These are phyloP conservation scores for Anisodus tanguticus DNA, from an alignment of 257 asterid genomes.

Conservation along the genomic window DNA sequence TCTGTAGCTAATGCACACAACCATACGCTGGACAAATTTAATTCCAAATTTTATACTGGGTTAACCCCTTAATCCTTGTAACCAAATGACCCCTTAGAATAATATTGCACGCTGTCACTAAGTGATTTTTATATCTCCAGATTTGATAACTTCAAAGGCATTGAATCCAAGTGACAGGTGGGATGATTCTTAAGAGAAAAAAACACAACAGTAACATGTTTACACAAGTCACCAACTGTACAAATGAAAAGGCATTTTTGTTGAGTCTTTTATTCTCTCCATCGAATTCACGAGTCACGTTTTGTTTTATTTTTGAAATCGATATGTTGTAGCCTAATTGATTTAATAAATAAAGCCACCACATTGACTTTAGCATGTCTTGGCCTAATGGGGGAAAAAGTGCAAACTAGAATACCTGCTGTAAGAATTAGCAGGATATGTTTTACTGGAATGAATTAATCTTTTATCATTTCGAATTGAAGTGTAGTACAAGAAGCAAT, in stretches of 20 bases:
- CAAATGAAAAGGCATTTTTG: no score
- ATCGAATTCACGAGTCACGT: neutral
- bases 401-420: no score
- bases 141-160: no score
- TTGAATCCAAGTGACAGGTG: no score
- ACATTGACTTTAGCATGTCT: neutral
- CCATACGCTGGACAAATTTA: neutral
- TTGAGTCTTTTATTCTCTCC: no score
- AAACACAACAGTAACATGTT: no score
- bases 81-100: neutral
- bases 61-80: neutral
- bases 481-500: neutral
- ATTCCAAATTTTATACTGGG: neutral
- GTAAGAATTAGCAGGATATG: neutral
- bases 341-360: neutral
- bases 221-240: no score
- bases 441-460: neutral
- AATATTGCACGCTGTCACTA: neutral
- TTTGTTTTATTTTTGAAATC: no score
- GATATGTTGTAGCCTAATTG: neutral
- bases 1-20: neutral
- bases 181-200: no score
- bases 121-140: no score
- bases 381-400: no score
- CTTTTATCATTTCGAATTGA: neutral